Percentiles rank a stretch among this genome's conserved stretches.
These are phyloP conservation scores for Hyphopichia buzzinii DNA, from an alignment of 1,139 yeast genomes.

Conservation along the genomic window DNA sequence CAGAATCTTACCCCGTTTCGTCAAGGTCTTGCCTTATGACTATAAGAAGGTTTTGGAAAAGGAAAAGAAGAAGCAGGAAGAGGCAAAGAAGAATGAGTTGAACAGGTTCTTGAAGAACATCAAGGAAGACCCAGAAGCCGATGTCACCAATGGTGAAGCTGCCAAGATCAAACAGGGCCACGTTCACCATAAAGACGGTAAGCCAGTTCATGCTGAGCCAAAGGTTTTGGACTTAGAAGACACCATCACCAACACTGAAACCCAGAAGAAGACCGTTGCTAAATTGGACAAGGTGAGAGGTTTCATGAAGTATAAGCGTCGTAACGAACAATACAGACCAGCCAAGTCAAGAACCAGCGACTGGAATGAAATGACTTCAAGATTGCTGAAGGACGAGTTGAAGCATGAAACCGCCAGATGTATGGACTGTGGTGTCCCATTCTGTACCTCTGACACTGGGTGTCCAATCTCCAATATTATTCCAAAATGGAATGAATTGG, in stretches of 20 bases:
- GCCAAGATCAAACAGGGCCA: slow-evolving; percentile 50
- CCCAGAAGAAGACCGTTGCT: slow-evolving; percentile 60
- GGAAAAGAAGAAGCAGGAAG: slow-evolving; percentile 67
- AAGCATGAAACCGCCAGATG: slow-evolving; percentile 96
- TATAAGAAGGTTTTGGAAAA: slow-evolving; percentile 86
- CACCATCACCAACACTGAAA: slow-evolving; percentile 66
- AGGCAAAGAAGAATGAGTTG: slow-evolving; percentile 63
- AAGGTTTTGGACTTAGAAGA: slow-evolving; percentile 88
- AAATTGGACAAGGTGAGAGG: slow-evolving; percentile 84
- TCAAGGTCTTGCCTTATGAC: slow-evolving; percentile 89
- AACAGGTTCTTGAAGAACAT: slow-evolving; percentile 60
- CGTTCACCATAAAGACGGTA: slow-evolving; percentile 40
- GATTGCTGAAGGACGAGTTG: slow-evolving; percentile 83
- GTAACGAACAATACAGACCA: slow-evolving; percentile 82
- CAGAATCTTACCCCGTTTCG: slow-evolving; percentile 83
- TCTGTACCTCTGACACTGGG: slow-evolving; percentile 97
- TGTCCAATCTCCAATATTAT: slow-evolving; percentile 96
- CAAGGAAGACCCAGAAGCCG: slow-evolving; percentile 79
- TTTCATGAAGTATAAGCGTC: slow-evolving; percentile 89
- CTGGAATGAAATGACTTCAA: slow-evolving; percentile 87
- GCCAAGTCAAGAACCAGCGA: slow-evolving; percentile 77
- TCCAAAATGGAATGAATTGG: slow-evolving; percentile 97
- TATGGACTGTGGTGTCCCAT: slow-evolving; percentile 99
- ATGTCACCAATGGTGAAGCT: slow-evolving; percentile 85
- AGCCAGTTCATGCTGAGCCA: slow-evolving; percentile 73